Conservation (phyloP, 2,329 filamentous ascomycete genomes). For the Coniella lustricola region DNA sequence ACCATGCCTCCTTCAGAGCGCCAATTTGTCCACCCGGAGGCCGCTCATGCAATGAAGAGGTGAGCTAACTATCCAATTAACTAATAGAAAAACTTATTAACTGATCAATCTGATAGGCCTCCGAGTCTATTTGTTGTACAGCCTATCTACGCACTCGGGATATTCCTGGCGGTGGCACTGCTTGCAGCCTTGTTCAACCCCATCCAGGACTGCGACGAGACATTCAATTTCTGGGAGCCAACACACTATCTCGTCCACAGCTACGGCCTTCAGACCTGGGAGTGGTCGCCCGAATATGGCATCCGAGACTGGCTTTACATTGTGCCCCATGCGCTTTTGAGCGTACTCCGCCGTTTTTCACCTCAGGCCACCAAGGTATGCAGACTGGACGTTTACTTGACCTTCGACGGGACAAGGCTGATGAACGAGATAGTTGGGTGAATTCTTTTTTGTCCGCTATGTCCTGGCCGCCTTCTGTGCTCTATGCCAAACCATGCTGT, state of each 20-base stretch:
- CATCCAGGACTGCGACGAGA: slow-evolving; percentile 97
- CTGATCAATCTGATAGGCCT: slow-evolving; percentile 26
- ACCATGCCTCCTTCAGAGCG: slow-evolving; percentile 16
- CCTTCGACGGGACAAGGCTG: not conserved
- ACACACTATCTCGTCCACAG: slow-evolving; percentile 89
- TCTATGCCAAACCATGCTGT: slow-evolving; percentile 74
- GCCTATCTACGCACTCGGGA: slow-evolving; percentile 70
- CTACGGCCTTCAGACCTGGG: slow-evolving; percentile 95
- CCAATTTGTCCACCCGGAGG: slow-evolving; percentile 41
- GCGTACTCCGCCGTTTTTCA: slow-evolving; percentile 57
- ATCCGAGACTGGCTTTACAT: slow-evolving; percentile 95
- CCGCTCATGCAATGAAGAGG: slow-evolving; percentile 47
- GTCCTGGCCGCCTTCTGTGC: slow-evolving; percentile 71
- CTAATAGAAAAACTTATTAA: not conserved
- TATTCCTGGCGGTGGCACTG: slow-evolving; percentile 67
- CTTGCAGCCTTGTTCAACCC: slow-evolving; percentile 76
- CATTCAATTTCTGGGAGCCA: slow-evolving; percentile 99
- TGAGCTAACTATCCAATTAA: slow-evolving; percentile 21
- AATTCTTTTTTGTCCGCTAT: slow-evolving; percentile 85
- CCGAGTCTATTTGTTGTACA: slow-evolving; percentile 57
- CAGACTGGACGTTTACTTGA: not conserved
- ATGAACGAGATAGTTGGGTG: slow-evolving; percentile 33
- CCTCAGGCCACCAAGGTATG: slow-evolving; percentile 53
- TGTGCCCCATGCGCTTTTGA: slow-evolving; percentile 66
- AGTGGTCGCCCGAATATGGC: slow-evolving; percentile 91